phyloP scores from a whole-genome alignment of 73 alveolate species.

The Breviolum minutum region DNA sequence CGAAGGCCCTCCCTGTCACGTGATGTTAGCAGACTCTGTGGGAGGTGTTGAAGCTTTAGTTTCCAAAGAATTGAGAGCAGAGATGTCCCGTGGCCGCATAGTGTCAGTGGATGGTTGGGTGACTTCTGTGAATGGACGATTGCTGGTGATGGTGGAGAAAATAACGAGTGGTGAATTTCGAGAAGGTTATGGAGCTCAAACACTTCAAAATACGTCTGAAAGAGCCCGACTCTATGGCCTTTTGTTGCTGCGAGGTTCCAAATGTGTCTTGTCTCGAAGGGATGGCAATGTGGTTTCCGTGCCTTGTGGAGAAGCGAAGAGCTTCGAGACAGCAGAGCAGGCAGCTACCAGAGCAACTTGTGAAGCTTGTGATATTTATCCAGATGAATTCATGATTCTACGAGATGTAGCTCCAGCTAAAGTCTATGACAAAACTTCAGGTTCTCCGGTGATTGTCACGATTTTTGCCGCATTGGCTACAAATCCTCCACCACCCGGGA shows the following conservation, averaged over 20 bases:
- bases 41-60: conserved; percentile 68
- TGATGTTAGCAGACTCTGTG: conserved; percentile 47
- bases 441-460: background rate
- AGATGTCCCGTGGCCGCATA: conserved; percentile 7
- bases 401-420: conserved; percentile 73
- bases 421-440: conserved; percentile 12
- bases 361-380: conserved; percentile 66
- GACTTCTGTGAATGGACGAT: background rate
- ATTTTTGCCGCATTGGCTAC: conserved; percentile 63
- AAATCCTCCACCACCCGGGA: conserved; percentile 78
- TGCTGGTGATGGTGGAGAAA: conserved; percentile 3
- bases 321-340: conserved; percentile 49
- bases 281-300: background rate
- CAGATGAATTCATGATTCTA: conserved; percentile 52
- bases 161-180: background rate
- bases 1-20: background rate
- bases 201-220: conserved; percentile 3
- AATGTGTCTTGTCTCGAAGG: conserved; percentile 33
- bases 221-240: conserved; percentile 17
- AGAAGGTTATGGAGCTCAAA: conserved; percentile 38
- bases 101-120: conserved; percentile 36
- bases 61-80: background rate
- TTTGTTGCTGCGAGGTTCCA: conserved; percentile 25
- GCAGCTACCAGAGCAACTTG: conserved; percentile 43
- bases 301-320: conserved; percentile 41